Evolutionary conservation across 176 grass and related monocot genomes (phyloP), one percentile per base, ranked within the genome.

Genomic region (Carex pumila): DNA sequence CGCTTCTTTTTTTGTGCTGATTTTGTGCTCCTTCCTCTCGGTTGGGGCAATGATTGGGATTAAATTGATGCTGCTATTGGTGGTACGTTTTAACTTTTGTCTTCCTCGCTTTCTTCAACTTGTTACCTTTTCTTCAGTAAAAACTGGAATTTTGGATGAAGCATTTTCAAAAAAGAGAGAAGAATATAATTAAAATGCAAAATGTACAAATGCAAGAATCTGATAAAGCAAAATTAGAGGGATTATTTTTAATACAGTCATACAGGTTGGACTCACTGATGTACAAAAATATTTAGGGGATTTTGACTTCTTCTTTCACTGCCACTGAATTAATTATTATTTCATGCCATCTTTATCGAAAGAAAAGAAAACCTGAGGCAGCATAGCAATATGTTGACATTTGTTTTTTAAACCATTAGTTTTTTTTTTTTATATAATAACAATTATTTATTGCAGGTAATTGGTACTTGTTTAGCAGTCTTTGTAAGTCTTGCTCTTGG

Each of bases 1-100:
- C 80, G 93, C 92, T 75, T 99, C 93, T 47, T 86, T 99, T 72
- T 89, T 99, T 83, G 88, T 90, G 75, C 87, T 95, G 79, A 67
- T 99, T 81, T 99, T 92, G 91, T 99, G 96, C 81, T 90, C 89
- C 86, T 85, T 83, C 10, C 79, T 99, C 32, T 99, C 96, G 70
- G 69, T 92, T 81, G 88, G 87, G 83, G 89, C 89, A 79, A 99
- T 99, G 96, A 87, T 95, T 88, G 96, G 96, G 79, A 75, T 95
- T 63, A 90, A 87, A 80, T 87, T 95, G 87, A 90, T 89, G 81
- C 80, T 99, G 36, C 64, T 95, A 61, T 66, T 93, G 19, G 76
- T 84, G 96, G 96, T 99, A 85, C 25, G 83, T 71, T 87, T 62
- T 67, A 32, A 85, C 59, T 79, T 89, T 85, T 79, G 62, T 63